Base-by-base conservation (phyloP, 148 eudicot species). In the Cornus suecica region DNA sequence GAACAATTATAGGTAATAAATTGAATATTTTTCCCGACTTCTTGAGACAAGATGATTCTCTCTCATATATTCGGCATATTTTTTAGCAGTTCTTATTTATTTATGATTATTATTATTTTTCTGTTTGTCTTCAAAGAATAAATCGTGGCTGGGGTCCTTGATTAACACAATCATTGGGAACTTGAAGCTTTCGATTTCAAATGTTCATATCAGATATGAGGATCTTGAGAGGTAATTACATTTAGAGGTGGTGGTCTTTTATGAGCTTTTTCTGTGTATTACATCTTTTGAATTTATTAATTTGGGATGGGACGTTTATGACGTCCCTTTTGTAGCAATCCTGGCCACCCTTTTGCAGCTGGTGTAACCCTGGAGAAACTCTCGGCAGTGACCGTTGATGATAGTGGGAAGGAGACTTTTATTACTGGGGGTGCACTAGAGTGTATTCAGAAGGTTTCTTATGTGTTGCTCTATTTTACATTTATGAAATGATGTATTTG, bases 201-300 rank as follows among this genome's bases (percentile, higher is more conserved):
- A 93, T 77, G 88, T 96, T 65, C 99, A 95, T 81, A 88, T 95
- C 84, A 88, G 99, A 93, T 95, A 95, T 75, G 99, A 92, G 85
- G 99, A 96, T 87, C 69, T 79, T 80, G 99, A 96, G 87, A 96
- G 99, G 99, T 96, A 83, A 65, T 56, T 66, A 73, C 76, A 65
- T 13, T 42, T 30, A 54, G 5, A 15, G 72, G 28, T n/a, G n/a
- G n/a, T n/a, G n/a, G n/a, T n/a, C n/a, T n/a, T n/a, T n/a, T n/a
- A n/a, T n/a, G n/a, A n/a, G n/a, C n/a, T n/a, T n/a, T n/a, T n/a
- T n/a, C n/a, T n/a, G n/a, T n/a, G n/a, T n/a, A n/a, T n/a, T n/a
- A 70, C 67, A 26, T 60, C 76, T 76, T 41, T 48, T 67, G 56
- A 66, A 22, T 10, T 73, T 76, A 66, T 58, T 54, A 9, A 51